Percentiles rank a stretch among this genome's conserved stretches.
These are phyloP conservation scores for Psilocybe cubensis DNA, from an alignment of 768 basidiomycete species.

Conservation along the genomic window DNA sequence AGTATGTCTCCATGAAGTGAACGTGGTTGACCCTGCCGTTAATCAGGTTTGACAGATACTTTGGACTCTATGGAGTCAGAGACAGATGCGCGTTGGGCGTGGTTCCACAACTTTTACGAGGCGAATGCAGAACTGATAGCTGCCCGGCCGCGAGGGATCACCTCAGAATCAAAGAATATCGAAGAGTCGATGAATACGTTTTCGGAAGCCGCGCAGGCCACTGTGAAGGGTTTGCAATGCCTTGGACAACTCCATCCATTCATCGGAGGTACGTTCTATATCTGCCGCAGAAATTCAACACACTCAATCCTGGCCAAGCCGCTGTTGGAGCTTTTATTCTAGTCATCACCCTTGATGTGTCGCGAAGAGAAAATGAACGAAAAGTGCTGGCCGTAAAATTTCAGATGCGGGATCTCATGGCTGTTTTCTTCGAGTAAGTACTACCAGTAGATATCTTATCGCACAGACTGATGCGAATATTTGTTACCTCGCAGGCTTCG, in stretches of 20 bases:
- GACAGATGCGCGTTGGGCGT: background rate
- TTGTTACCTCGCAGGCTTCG: slow-evolving; percentile 30
- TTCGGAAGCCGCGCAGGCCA: slow-evolving; percentile 30
- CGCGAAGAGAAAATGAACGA: slow-evolving; percentile 53
- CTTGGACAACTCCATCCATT: slow-evolving; percentile 42
- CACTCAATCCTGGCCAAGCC: slow-evolving; percentile 26
- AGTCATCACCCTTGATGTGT: slow-evolving; percentile 50
- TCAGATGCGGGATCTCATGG: slow-evolving; percentile 56
- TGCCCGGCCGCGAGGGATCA: slow-evolving; percentile 13
- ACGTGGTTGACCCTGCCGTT: background rate
- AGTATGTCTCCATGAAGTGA: background rate
- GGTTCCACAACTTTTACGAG: slow-evolving; percentile 19
- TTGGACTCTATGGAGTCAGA: background rate
- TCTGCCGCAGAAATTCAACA: background rate
- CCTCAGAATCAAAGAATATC: slow-evolving; percentile 18
- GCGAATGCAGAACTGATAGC: slow-evolving; percentile 14
- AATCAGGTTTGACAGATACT: background rate
- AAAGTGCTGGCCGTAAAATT: slow-evolving; percentile 48
- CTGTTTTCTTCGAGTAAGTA: slow-evolving; percentile 45
- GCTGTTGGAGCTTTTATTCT: slow-evolving; percentile 54
- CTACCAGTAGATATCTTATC: slow-evolving; percentile 17
- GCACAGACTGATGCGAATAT: background rate
- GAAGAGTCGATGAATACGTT: slow-evolving; percentile 35
- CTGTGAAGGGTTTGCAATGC: slow-evolving; percentile 35
- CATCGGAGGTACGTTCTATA: slow-evolving; percentile 31